phyloP scores from a whole-genome alignment of 2,329 filamentous ascomycete species.

The Fusarium verticillioides region DNA sequence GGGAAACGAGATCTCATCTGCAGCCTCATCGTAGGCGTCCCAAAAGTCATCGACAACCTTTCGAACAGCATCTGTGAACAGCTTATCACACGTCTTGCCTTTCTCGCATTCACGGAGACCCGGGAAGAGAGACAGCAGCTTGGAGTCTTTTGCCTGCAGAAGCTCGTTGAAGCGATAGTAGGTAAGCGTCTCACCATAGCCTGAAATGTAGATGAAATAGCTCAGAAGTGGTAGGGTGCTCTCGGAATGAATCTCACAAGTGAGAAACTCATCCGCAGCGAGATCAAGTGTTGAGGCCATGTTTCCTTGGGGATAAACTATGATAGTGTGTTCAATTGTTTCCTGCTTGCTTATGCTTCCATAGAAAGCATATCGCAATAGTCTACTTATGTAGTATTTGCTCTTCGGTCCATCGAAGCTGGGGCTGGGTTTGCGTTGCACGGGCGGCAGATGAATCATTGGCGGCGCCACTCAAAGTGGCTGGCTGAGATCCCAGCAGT shows the following conservation, averaged over 20 bases:
- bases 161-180: neutral
- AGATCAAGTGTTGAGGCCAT: neutral
- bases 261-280: neutral
- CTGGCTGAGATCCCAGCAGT: neutral
- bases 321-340: neutral
- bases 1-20: neutral
- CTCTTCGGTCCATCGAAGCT: neutral
- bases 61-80: neutral
- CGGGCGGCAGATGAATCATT: neutral
- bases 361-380: neutral
- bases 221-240: neutral
- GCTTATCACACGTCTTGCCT: neutral
- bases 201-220: neutral
- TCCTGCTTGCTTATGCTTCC: accelerated
- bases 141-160: accelerated
- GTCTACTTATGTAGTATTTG: neutral
- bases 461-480: neutral
- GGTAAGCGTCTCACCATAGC: neutral
- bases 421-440: neutral
- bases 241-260: neutral
- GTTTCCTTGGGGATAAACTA: neutral
- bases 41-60: neutral
- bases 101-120: neutral
- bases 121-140: neutral
- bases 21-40: neutral